A percentile compares a stretch with the other conserved stretches of the same genome.
Evolutionary conservation across 352 stramenopile species (phyloP).

Genomic region (Pilasporangium apinafurcum): DNA sequence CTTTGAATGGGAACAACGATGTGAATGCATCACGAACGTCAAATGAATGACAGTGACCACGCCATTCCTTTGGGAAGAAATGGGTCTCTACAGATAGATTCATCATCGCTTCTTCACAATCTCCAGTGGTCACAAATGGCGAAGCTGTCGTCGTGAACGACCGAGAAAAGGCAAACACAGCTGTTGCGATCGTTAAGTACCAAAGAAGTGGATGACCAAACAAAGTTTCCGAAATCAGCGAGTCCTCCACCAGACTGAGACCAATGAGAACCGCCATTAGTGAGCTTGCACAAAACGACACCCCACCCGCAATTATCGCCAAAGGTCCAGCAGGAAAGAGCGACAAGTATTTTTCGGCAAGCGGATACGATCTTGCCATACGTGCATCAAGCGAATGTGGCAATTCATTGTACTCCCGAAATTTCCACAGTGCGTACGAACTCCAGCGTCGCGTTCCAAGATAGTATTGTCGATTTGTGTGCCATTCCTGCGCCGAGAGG

Average conservation of each 20-base stretch:
- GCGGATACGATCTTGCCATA: constrained; percentile 88
- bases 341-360: constrained; percentile 91
- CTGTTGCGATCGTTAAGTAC: constrained; percentile 93
- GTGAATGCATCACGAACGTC: constrained; percentile 86
- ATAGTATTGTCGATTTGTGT: constrained; percentile 88
- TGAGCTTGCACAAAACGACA: constrained; percentile 95
- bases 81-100: constrained; percentile 91
- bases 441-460: constrained; percentile 94
- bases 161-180: constrained; percentile 73
- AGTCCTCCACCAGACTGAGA: constrained; percentile 94
- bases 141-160: constrained; percentile 69
- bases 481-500: constrained; percentile 94
- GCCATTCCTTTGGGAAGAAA: constrained; percentile 95
- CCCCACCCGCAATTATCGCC: constrained; percentile 86
- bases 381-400: constrained; percentile 95
- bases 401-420: constrained; percentile 98
- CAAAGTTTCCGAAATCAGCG: constrained; percentile 93
- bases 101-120: constrained; percentile 82
- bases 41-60: constrained; percentile 77
- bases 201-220: constrained; percentile 93
- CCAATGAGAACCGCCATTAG: constrained; percentile 92
- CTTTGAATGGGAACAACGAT: constrained; percentile 93
- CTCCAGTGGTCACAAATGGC: constrained; percentile 65
- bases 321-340: constrained; percentile 91
- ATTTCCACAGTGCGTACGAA: constrained; percentile 84